Conservation (phyloP, 2,329 filamentous ascomycete genomes). For the Phyllosticta citriasiana region DNA sequence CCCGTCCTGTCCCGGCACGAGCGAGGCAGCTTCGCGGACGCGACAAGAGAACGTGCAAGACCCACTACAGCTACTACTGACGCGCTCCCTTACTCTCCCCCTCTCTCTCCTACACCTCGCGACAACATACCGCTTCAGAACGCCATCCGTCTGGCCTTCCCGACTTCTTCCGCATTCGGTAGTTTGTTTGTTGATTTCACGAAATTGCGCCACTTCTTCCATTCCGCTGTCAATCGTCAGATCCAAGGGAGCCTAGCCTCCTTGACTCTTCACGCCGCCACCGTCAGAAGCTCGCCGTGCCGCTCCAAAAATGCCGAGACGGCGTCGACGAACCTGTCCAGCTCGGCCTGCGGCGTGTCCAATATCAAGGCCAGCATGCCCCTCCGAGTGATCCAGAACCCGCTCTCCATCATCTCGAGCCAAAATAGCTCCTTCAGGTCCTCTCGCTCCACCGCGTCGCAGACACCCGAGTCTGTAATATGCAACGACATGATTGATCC, state of each 20-base stretch:
- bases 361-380: conserved; percentile 29
- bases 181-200: not conserved
- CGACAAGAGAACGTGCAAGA: not conserved
- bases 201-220: not conserved
- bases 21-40: not conserved
- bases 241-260: not conserved
- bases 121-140: not conserved
- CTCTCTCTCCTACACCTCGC: not conserved
- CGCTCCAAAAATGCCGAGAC: conserved; percentile 17
- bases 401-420: conserved; percentile 28
- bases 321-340: conserved; percentile 22
- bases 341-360: conserved; percentile 22
- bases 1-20: not conserved
- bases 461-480: conserved; percentile 22
- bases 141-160: not conserved
- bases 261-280: not conserved
- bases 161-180: not conserved
- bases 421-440: conserved; percentile 26
- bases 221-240: not conserved
- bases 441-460: conserved; percentile 20
- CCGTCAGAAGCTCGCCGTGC: conserved; percentile 13
- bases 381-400: conserved; percentile 26
- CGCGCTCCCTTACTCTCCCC: too few species aligned
- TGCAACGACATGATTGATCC: conserved; percentile 29
- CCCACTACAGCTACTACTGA: not conserved